A percentile compares a stretch with the other conserved stretches of the same genome.
Conservation (phyloP, 805 yeast species). For the Lipomyces orientalis region DNA sequence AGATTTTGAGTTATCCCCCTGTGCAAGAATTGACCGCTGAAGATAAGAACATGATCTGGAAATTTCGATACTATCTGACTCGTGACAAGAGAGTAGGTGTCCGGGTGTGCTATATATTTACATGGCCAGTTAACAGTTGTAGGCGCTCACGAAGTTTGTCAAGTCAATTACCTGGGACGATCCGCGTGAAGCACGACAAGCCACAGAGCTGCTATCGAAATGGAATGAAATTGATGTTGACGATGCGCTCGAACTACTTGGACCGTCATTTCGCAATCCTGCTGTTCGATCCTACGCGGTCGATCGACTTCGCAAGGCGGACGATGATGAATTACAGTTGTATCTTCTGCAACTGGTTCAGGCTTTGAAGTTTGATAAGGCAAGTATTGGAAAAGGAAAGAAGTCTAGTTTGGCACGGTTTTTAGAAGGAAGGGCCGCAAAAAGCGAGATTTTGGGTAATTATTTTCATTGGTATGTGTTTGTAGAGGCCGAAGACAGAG, state of each 20-base stretch:
- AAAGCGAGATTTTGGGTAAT: constrained; percentile 72
- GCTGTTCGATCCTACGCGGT: constrained; percentile 88
- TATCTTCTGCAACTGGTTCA: constrained; percentile 90
- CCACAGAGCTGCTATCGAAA: constrained; percentile 68
- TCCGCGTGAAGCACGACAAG: constrained; percentile 77
- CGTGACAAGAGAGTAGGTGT: constrained; percentile 56
- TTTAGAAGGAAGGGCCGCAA: constrained; percentile 70
- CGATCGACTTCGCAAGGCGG: constrained; percentile 75
- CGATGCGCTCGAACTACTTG: constrained; percentile 83
- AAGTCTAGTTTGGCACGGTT: constrained; percentile 56
- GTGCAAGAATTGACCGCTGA: constrained; percentile 79
- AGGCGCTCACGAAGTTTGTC: constrained; percentile 75
- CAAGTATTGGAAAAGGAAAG: constrained; percentile 29
- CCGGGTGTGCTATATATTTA: too few relatives aligned
- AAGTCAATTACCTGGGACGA: constrained; percentile 90
- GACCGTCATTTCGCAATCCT: constrained; percentile 74
- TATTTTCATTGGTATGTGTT: constrained; percentile 90
- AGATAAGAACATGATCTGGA: constrained; percentile 89
- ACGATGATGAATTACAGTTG: constrained; percentile 72
- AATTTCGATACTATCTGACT: constrained; percentile 80
- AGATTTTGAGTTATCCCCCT: constrained; percentile 76
- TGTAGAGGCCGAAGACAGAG: constrained; percentile 80
- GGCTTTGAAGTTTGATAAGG: constrained; percentile 77
- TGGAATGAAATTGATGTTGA: constrained; percentile 82
- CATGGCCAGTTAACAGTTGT: neutral